phyloP scores from a whole-genome alignment of 108 stramenopile species.

The Conticribra guillardii region DNA sequence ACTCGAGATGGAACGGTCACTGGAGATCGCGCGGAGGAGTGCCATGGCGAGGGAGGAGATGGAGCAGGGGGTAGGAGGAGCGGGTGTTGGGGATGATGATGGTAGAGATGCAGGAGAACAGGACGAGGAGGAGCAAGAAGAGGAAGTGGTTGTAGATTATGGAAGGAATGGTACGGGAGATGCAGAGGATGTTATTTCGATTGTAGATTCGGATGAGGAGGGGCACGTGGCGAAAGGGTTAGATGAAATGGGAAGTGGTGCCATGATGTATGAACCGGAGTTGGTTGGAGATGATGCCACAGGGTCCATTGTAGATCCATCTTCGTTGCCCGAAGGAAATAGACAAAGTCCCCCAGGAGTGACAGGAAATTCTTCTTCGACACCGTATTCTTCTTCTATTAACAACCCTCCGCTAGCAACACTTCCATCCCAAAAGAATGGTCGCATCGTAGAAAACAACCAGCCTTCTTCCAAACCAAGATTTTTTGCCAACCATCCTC shows the following conservation, averaged over 20 bases:
- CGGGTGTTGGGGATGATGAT: background rate
- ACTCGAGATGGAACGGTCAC: background rate
- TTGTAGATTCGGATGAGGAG: background rate
- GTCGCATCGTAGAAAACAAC: background rate
- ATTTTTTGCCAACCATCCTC: background rate
- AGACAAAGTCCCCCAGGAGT: too few relatives aligned
- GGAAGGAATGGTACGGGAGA: background rate
- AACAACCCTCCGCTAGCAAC: too few relatives aligned
- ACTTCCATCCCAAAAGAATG: background rate
- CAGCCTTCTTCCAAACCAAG: background rate
- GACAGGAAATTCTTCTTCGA: too few relatives aligned
- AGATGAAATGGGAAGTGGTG: background rate
- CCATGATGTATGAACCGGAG: background rate
- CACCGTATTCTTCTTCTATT: too few relatives aligned
- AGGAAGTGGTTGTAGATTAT: background rate
- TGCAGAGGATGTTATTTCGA: background rate
- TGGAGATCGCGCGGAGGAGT: too few relatives aligned
- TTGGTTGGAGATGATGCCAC: too few relatives aligned
- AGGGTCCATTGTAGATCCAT: too few relatives aligned
- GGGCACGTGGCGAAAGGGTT: too few relatives aligned
- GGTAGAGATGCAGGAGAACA: background rate
- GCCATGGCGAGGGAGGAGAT: background rate
- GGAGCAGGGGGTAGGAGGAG: background rate
- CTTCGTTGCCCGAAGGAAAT: too few relatives aligned
- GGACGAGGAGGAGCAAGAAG: background rate